Evolutionary conservation across 2,329 filamentous ascomycete species (phyloP).

Genomic region (Fusarium coffeatum): DNA sequence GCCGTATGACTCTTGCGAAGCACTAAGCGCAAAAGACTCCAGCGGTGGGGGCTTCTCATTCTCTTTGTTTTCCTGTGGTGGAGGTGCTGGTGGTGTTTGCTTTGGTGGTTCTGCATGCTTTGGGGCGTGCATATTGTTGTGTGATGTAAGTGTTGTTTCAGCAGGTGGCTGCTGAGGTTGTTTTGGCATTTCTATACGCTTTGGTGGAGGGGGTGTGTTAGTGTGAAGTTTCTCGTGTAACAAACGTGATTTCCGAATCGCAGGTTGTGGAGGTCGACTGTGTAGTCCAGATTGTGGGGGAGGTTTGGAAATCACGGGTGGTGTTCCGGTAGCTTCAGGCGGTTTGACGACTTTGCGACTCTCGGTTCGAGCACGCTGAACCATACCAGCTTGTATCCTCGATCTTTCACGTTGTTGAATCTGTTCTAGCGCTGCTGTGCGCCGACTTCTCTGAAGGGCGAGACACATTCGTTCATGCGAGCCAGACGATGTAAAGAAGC

Average conservation of each 20-base stretch:
- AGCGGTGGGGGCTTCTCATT: constrained; percentile 39
- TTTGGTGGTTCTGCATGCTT: constrained; percentile 2
- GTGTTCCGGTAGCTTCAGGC: not conserved
- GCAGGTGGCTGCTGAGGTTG: not conserved
- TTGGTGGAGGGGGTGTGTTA: not conserved
- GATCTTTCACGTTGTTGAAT: constrained; percentile 44
- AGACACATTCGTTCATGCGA: constrained; percentile 51
- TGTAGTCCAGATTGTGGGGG: not conserved
- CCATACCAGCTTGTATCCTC: constrained; percentile 38
- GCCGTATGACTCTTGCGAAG: constrained; percentile 55
- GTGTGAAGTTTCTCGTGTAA: constrained; percentile 5
- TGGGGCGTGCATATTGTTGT: not conserved
- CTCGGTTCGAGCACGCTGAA: constrained; percentile 25
- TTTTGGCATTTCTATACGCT: not conserved
- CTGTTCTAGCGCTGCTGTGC: constrained; percentile 49
- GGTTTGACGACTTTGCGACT: constrained; percentile 9
- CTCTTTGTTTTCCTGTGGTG: constrained; percentile 33
- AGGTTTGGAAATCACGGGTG: not conserved
- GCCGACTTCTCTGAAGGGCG: constrained; percentile 52
- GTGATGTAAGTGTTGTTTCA: not conserved
- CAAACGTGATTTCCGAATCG: not conserved
- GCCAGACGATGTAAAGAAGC: constrained; percentile 55
- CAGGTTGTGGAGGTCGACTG: not conserved
- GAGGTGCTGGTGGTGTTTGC: not conserved
- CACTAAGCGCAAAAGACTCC: constrained; percentile 24